Evolutionary conservation across 306 rosid species (phyloP).

Genomic region (apple (Malus domestica)): DNA sequence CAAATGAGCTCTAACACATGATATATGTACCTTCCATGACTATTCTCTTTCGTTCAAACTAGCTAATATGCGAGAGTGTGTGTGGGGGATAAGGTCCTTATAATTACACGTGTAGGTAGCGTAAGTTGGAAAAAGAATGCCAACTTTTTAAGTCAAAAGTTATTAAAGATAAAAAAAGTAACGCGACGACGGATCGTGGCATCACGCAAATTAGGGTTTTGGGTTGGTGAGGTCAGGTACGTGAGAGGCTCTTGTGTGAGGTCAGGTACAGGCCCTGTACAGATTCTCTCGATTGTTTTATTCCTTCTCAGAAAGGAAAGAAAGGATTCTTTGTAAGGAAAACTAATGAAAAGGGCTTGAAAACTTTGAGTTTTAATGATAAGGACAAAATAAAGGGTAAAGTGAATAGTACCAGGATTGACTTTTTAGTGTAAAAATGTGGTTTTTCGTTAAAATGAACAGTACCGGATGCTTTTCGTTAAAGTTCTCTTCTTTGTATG

Average conservation of each 20-base stretch:
- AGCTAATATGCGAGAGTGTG: neutral
- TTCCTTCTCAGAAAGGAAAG: neutral
- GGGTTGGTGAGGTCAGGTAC: slow-evolving; percentile 4
- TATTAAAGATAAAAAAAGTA: slow-evolving; percentile 15
- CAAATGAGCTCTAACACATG: no score
- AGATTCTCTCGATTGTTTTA: slow-evolving; percentile 15
- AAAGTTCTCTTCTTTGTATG: neutral
- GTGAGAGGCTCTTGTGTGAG: neutral
- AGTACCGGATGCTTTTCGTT: no score
- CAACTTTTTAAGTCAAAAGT: slow-evolving; percentile 24
- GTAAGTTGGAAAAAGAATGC: slow-evolving; percentile 34
- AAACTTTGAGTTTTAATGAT: no score
- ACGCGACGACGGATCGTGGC: slow-evolving; percentile 52
- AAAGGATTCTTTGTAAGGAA: neutral
- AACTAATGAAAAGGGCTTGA: no score
- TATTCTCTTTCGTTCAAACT: neutral
- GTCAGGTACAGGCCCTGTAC: slow-evolving; percentile 24
- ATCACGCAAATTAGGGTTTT: slow-evolving; percentile 22
- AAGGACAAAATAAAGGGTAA: no score
- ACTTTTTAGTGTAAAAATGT: no score
- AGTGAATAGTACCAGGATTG: no score
- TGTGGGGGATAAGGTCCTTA: neutral
- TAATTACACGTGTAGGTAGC: neutral
- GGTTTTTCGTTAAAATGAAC: no score
- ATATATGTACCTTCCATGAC: neutral